Evolutionary conservation across 2,329 filamentous ascomycete species (phyloP), one percentile per base, ranked within the genome.

Genomic region (Aspergillus unguis): DNA sequence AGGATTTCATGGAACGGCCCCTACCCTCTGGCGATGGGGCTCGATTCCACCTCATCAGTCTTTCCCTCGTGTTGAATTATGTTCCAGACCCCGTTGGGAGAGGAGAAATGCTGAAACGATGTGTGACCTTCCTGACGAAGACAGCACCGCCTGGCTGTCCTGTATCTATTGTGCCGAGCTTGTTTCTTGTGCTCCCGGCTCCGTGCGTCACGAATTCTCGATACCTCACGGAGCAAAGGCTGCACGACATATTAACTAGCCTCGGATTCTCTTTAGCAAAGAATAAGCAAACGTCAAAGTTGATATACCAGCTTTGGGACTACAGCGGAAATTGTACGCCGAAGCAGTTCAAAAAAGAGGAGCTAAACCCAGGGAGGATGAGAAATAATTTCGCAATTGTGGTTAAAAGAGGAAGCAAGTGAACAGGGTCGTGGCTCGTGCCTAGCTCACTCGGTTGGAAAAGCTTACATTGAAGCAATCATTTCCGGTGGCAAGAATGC

Each of bases 31-130:
- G 60, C 6, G 67, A 79, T 25, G 75, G 80, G 5, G 85, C 91
- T 37, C 77, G 77, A 25, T 97, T 97, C 67, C 90, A 99, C 67
- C 83, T 97, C 47, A 86, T 99, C 64, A 96, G 91, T 45, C 77
- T 99, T 26, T 96, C 91, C 6, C 76, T 99, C 48, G 94, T 99
- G 4, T 78, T 99, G 57, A 99, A 99, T 71, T 99, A 91, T 66
- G 92, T 97, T 3, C 89, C 92, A 0, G 85, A 92, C 60, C 81
- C 90, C 3, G 73, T 74, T 31, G 81, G 79, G 4, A 82, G 92
- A 62, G 94, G 94, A 2, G 82, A 88, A 53, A 99, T 99, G 94
- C 80, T 99, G 48, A 78, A 81, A 48, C 83, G 88, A 37, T 91
- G 87, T 32, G 78, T 86, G 10, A 73, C 81, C 23, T 96, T 96